Evolutionary conservation across 129 eudicot genomes (phyloP).

Genomic region (Tanacetum coccineum): DNA sequence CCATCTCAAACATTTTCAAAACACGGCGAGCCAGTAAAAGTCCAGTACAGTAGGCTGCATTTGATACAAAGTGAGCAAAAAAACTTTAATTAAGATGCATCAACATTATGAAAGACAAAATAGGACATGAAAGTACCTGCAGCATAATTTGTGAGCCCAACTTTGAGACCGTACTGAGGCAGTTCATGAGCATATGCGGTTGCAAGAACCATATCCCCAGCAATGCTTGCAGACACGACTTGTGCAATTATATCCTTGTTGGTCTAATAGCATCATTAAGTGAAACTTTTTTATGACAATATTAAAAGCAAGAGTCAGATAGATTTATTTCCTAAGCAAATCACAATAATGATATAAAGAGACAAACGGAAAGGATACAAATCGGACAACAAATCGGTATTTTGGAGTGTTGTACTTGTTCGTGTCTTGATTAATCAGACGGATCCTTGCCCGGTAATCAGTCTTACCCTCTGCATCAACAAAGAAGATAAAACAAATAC

Average conservation of each 20-base stretch:
- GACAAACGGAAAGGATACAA: conserved; percentile 34
- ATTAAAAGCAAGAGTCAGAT: not conserved
- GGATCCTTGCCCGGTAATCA: conserved; percentile 60
- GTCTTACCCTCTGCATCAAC: conserved; percentile 52
- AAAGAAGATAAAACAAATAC: not conserved
- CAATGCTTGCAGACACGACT: no score
- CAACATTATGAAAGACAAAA: no score
- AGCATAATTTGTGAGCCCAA: no score
- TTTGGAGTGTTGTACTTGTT: conserved; percentile 66
- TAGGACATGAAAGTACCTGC: no score
- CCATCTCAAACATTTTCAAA: conserved; percentile 52
- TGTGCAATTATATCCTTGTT: not conserved
- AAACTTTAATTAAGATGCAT: not conserved
- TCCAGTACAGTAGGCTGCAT: conserved; percentile 38
- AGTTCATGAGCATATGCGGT: no score
- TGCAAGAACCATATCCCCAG: no score
- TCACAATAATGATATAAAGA: not conserved
- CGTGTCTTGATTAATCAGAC: conserved; percentile 58
- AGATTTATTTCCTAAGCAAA: not conserved
- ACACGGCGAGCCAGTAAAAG: conserved; percentile 67
- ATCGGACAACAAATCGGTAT: conserved; percentile 55
- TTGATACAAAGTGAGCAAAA: not conserved
- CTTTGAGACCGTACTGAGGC: no score
- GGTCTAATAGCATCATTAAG: not conserved
- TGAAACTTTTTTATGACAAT: not conserved